These are phyloP conservation scores for Chlorencoelia australis DNA, from an alignment of 2,329 filamentous ascomycete genomes.

Conservation along the genomic window DNA sequence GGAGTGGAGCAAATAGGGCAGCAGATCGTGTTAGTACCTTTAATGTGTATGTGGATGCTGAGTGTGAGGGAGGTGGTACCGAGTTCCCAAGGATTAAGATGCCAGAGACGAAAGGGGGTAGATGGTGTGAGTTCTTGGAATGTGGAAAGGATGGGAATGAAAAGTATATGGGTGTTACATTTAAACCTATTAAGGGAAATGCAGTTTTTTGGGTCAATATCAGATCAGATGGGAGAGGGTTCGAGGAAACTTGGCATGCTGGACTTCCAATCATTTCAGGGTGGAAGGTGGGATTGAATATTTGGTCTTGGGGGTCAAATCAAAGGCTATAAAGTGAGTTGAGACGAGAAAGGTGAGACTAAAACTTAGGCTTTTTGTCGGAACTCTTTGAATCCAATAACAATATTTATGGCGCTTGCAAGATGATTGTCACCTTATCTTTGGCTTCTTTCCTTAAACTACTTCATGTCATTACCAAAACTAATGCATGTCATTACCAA, in stretches of 20 bases:
- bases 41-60: slow-evolving; percentile 47
- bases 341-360: neutral
- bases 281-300: slow-evolving; percentile 51
- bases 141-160: slow-evolving; percentile 13
- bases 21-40: slow-evolving; percentile 43
- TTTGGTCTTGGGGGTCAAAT: slow-evolving; percentile 46
- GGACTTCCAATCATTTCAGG: slow-evolving; percentile 46
- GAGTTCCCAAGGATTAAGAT: slow-evolving; percentile 44
- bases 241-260: slow-evolving; percentile 50
- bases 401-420: no score
- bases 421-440: no score
- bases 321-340: slow-evolving; percentile 1
- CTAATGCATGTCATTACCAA: no score
- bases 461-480: no score
- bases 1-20: slow-evolving; percentile 34
- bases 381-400: no score
- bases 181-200: slow-evolving; percentile 46
- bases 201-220: slow-evolving; percentile 56
- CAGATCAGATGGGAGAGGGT: slow-evolving; percentile 42
- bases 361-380: no score
- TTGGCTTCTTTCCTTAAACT: no score
- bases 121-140: slow-evolving; percentile 49
- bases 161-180: slow-evolving; percentile 40
- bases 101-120: slow-evolving; percentile 25
- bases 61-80: slow-evolving; percentile 47